Evolutionary conservation across 345 rosid species (phyloP).

Genomic region (Arabidopsis suecica): DNA sequence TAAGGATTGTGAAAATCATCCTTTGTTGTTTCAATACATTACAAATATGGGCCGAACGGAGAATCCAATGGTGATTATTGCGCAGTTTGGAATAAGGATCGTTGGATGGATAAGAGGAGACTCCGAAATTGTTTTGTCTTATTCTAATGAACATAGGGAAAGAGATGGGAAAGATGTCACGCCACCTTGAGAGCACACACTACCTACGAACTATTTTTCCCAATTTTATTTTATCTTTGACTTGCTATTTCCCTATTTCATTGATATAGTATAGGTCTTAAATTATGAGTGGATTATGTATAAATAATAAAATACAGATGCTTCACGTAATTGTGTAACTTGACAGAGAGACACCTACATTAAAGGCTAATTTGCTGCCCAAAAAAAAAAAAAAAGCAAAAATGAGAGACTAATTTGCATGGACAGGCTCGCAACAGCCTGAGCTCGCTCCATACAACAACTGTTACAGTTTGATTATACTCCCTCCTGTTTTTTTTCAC

Average conservation of each 20-base stretch:
- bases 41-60: too few species aligned
- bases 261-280: background rate
- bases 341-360: slow-evolving; percentile 16
- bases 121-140: slow-evolving; percentile 5
- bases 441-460: background rate
- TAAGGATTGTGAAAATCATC: too few species aligned
- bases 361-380: background rate
- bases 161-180: slow-evolving; percentile 14
- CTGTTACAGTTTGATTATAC: too few species aligned
- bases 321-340: slow-evolving; percentile 23
- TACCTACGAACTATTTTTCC: slow-evolving; percentile 1
- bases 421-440: slow-evolving; percentile 15
- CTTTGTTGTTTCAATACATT: too few species aligned
- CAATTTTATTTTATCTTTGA: background rate
- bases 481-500: too few species aligned
- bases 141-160: background rate
- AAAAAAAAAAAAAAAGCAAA: too few species aligned
- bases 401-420: slow-evolving; percentile 2
- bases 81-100: too few species aligned
- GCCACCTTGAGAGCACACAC: slow-evolving; percentile 7
- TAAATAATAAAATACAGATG: background rate
- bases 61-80: too few species aligned
- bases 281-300: background rate
- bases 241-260: background rate
- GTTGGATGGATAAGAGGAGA: too few species aligned